A percentile compares a stretch with the other conserved stretches of the same genome.
phyloP scores from a whole-genome alignment of 148 eudicot genomes.

The Amaranthus cruentus region DNA sequence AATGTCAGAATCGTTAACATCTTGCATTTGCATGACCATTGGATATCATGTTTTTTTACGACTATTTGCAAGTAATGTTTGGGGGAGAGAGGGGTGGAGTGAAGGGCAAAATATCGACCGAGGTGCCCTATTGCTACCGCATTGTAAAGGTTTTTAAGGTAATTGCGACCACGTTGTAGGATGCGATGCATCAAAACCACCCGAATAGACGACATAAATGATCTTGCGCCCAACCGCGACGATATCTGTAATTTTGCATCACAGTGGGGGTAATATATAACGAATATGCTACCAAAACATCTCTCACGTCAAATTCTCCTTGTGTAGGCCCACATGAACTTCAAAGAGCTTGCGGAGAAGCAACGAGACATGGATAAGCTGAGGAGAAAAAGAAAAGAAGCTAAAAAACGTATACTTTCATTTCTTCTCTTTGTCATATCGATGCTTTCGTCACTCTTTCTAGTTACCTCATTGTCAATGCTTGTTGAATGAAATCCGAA shows the following conservation, averaged over 20 bases:
- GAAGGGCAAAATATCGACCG: no score
- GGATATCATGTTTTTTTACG: not conserved
- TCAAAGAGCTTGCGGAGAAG: conserved; percentile 57
- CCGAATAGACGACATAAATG: no score
- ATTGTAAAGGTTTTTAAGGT: no score
- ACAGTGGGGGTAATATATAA: not conserved
- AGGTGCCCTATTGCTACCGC: no score
- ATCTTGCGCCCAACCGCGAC: no score
- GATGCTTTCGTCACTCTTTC: not conserved
- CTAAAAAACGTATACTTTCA: conserved; percentile 58
- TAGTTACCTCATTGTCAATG: not conserved
- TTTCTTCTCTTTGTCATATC: not conserved
- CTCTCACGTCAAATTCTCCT: conserved; percentile 1
- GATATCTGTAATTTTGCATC: no score
- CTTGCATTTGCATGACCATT: conserved; percentile 2
- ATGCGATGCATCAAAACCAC: no score
- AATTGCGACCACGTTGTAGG: no score
- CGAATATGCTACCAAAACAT: not conserved
- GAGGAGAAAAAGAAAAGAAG: conserved; percentile 68
- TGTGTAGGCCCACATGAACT: conserved; percentile 47
- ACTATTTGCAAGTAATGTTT: not conserved
- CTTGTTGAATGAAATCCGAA: not conserved
- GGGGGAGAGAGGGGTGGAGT: no score
- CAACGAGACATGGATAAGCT: conserved; percentile 50
- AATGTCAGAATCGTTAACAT: not conserved